phyloP scores from a whole-genome alignment of 129 eudicot species.

The Saposhnikovia divaricata region DNA sequence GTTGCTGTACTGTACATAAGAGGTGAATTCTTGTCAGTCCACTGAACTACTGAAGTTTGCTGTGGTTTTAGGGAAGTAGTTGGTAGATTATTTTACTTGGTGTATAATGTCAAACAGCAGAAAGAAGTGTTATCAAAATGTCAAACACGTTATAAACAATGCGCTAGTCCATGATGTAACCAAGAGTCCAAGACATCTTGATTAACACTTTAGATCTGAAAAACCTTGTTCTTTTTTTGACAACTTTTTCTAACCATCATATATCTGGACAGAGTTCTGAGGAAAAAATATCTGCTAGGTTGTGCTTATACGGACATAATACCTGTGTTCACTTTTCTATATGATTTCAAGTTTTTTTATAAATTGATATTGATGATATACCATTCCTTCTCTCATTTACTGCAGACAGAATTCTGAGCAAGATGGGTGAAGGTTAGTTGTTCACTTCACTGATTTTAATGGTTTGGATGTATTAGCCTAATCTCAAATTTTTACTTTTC shows the following conservation, averaged over 20 bases:
- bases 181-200: not conserved
- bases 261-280: not conserved
- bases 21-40: not conserved
- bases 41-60: not conserved
- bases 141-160: not conserved
- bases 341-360: not conserved
- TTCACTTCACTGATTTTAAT: not conserved
- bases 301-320: not conserved
- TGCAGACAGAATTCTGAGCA: constrained; percentile 81
- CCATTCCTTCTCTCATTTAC: constrained; percentile 11
- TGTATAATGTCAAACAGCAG: not conserved
- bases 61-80: not conserved
- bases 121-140: not conserved
- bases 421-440: constrained; percentile 91
- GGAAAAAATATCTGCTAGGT: not conserved
- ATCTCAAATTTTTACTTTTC: constrained; percentile 5
- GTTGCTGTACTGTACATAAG: not conserved
- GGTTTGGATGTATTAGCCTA: not conserved
- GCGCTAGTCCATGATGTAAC: not conserved
- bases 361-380: not conserved
- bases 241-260: not conserved
- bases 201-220: not conserved
- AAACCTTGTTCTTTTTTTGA: not conserved
- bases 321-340: not conserved
- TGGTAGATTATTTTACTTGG: not conserved